Evolutionary conservation across 192 early-diverging fungal genomes (phyloP).

Genomic region (Coemansia sp.): DNA sequence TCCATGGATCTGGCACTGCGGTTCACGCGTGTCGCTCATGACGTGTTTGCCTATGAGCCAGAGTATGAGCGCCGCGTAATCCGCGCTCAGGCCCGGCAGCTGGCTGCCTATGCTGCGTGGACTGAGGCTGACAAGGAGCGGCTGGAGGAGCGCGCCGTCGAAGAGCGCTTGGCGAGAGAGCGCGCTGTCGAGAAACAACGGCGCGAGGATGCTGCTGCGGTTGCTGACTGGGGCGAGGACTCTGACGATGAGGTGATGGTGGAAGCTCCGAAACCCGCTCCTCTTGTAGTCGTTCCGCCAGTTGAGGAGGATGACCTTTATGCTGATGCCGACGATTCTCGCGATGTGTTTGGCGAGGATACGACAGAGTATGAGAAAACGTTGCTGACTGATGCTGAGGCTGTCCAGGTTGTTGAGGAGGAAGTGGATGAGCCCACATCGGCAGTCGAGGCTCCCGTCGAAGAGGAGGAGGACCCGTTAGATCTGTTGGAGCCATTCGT

Average conservation of each 20-base stretch:
- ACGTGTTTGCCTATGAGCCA: constrained; percentile 45
- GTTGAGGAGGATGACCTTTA: constrained; percentile 19
- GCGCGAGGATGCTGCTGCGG: constrained; percentile 26
- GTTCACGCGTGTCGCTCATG: constrained; percentile 36
- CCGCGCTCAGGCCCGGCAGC: constrained; percentile 25
- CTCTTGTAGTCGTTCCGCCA: not conserved
- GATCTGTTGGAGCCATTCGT: constrained; percentile 19
- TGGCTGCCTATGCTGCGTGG: constrained; percentile 36
- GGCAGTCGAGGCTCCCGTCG: not conserved
- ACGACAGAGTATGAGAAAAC: not conserved
- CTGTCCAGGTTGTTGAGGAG: not conserved
- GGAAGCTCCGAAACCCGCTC: not conserved
- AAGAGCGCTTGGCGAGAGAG: constrained; percentile 14
- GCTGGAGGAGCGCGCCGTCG: constrained; percentile 12
- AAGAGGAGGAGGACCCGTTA: not conserved
- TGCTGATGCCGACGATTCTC: constrained; percentile 10
- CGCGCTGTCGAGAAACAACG: constrained; percentile 24
- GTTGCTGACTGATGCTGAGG: not conserved
- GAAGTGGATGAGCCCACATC: not conserved
- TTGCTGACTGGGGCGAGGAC: constrained; percentile 48
- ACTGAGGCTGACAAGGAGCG: constrained; percentile 18
- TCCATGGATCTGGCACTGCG: constrained; percentile 26
- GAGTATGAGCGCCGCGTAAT: constrained; percentile 46
- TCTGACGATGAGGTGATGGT: constrained; percentile 23
- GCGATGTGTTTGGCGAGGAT: not conserved